Percentiles rank a stretch among this genome's conserved stretches.
Evolutionary conservation across 805 yeast species (phyloP).

Genomic region (Wickerhamiella vanderwaltii): DNA sequence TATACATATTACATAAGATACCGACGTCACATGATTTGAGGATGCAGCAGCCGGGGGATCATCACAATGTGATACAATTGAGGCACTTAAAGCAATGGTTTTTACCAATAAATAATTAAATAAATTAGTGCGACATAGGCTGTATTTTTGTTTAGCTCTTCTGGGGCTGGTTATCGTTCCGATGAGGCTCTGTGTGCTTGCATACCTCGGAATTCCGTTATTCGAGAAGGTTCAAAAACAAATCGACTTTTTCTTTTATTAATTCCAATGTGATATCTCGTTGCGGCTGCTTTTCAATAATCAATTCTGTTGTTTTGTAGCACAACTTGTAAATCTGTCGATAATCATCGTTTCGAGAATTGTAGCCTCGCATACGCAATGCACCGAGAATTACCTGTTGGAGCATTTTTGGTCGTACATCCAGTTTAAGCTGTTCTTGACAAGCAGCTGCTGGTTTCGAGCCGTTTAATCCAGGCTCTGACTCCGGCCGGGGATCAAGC

Average conservation of each 20-base stretch:
- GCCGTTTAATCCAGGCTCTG: neutral
- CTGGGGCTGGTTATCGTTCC: too few species aligned
- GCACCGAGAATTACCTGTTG: constrained; percentile 28
- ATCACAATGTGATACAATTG: too few species aligned
- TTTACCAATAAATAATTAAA: too few species aligned
- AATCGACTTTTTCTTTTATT: constrained; percentile 4
- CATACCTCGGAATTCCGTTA: too few species aligned
- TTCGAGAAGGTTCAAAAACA: neutral
- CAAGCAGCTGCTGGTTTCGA: neutral
- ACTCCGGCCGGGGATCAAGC: neutral
- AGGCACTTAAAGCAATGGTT: too few species aligned
- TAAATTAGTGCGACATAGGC: too few species aligned
- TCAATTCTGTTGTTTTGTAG: constrained; percentile 22
- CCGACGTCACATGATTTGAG: too few species aligned
- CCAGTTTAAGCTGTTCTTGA: neutral
- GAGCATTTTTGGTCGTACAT: constrained; percentile 10
- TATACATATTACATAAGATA: too few species aligned
- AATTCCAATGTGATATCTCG: neutral
- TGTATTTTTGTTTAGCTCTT: too few species aligned
- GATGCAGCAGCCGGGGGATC: too few species aligned
- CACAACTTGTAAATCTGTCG: constrained; percentile 23
- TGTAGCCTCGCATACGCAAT: constrained; percentile 27
- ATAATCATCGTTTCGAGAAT: constrained; percentile 22
- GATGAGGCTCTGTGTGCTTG: too few species aligned
- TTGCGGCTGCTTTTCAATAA: constrained; percentile 15